A percentile compares a stretch with the other conserved stretches of the same genome.
Conservation (phyloP, 2,329 filamentous ascomycete genomes). For the Monosporascus ibericus region DNA sequence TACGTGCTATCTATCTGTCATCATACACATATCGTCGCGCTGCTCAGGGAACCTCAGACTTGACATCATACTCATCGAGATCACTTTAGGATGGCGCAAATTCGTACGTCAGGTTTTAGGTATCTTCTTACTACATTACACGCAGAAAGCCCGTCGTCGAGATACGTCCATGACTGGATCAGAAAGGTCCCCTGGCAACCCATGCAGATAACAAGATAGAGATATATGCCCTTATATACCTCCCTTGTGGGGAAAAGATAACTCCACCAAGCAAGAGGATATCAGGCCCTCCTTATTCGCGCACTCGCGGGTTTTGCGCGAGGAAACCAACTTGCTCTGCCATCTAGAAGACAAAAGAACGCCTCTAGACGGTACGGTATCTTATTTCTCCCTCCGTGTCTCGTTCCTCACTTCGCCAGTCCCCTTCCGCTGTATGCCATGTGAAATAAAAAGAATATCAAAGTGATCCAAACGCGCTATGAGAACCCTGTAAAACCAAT, state of each 20-base stretch:
- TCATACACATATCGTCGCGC: too few species aligned
- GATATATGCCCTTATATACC: slow-evolving; percentile 14
- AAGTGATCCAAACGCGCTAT: not conserved
- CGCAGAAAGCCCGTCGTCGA: too few species aligned
- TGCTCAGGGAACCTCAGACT: too few species aligned
- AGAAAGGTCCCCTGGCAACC: not conserved
- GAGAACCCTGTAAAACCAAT: not conserved
- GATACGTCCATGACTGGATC: too few species aligned
- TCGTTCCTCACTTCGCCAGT: not conserved
- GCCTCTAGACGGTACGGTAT: not conserved
- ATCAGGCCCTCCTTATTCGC: not conserved
- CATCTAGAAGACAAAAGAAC: not conserved
- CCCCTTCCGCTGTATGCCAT: not conserved
- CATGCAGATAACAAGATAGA: slow-evolving; percentile 9
- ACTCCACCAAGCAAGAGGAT: not conserved
- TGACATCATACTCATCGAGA: too few species aligned
- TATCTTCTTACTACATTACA: too few species aligned
- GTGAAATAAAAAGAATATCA: not conserved
- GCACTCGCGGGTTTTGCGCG: not conserved
- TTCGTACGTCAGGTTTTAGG: too few species aligned
- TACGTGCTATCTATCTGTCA: too few species aligned
- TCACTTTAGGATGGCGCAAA: too few species aligned
- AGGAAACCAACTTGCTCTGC: not conserved
- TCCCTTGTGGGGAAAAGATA: slow-evolving; percentile 1
- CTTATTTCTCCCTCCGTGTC: not conserved